phyloP scores from a whole-genome alignment of 352 stramenopile genomes.

The Elongisporangium anandrum region DNA sequence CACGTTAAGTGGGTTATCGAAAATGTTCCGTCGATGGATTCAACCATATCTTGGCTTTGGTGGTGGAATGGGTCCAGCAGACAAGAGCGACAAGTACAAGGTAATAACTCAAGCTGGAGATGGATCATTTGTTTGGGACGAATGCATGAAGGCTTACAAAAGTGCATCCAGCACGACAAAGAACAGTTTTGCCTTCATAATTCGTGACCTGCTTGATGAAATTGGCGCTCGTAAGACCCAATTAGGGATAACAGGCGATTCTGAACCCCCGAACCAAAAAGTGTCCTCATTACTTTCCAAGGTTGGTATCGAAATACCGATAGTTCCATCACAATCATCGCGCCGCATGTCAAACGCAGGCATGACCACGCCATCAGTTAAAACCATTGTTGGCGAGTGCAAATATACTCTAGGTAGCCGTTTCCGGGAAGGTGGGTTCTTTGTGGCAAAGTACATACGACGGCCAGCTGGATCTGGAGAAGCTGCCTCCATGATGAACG shows the following conservation, averaged over 20 bases:
- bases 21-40: conserved; percentile 14
- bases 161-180: conserved; percentile 15
- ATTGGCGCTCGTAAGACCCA: conserved; percentile 25
- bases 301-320: conserved; percentile 22
- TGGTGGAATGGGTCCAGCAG: conserved; percentile 6
- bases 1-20: conserved; percentile 13
- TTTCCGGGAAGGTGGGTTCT: conserved; percentile 33
- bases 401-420: conserved; percentile 9
- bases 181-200: conserved; percentile 39
- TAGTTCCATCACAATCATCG: neutral
- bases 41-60: conserved; percentile 11
- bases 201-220: conserved; percentile 50
- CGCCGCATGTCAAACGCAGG: neutral
- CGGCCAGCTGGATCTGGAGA: conserved; percentile 1
- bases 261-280: neutral
- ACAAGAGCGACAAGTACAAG: conserved; percentile 30
- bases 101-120: conserved; percentile 14
- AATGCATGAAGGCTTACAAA: conserved; percentile 34
- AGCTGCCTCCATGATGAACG: neutral
- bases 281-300: neutral
- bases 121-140: conserved; percentile 35
- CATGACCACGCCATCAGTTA: neutral
- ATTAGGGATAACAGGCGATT: conserved; percentile 16
- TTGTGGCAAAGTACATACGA: conserved; percentile 47
- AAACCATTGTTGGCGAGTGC: conserved; percentile 3